Conservation (phyloP, 83 land plant genomes). For the Diphasiastrum complanatum region DNA sequence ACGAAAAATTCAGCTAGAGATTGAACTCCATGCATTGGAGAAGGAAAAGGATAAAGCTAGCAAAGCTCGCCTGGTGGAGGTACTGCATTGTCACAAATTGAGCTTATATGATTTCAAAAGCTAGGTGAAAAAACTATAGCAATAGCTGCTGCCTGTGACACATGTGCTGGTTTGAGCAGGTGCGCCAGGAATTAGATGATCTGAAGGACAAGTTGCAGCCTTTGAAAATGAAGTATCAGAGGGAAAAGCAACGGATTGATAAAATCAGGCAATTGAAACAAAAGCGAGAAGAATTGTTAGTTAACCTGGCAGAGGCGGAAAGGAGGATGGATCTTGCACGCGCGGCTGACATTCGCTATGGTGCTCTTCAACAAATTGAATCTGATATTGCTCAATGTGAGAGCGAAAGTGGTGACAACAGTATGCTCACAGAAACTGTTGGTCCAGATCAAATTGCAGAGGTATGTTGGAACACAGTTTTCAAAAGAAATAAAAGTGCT, state of each 20-base stretch:
- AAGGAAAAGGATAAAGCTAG: conserved; percentile 98
- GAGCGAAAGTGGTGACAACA: conserved; percentile 35
- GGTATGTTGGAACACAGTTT: conserved; percentile 23
- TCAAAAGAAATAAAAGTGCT: not conserved
- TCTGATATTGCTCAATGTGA: conserved; percentile 65
- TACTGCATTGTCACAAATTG: conserved; percentile 23
- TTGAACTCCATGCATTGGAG: conserved; percentile 88
- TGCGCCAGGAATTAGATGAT: conserved; percentile 66
- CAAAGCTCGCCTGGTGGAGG: conserved; percentile 69
- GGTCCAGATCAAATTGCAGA: conserved; percentile 44
- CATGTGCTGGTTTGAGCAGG: conserved; percentile 26
- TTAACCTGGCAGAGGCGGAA: conserved; percentile 72
- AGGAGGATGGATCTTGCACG: conserved; percentile 87
- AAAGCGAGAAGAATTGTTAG: conserved; percentile 7
- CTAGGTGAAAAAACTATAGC: not conserved
- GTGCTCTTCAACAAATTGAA: conserved; percentile 76
- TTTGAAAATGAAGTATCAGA: conserved; percentile 65
- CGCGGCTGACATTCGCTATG: conserved; percentile 78
- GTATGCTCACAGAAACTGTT: conserved; percentile 76
- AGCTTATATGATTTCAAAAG: not conserved
- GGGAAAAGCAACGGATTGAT: conserved; percentile 72
- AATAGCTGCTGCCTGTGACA: not conserved
- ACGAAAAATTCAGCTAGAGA: conserved; percentile 75
- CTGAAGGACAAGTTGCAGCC: conserved; percentile 82
- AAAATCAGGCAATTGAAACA: not conserved